Conservation (phyloP, 2,329 filamentous ascomycete genomes). For the Penicillium sp. region DNA sequence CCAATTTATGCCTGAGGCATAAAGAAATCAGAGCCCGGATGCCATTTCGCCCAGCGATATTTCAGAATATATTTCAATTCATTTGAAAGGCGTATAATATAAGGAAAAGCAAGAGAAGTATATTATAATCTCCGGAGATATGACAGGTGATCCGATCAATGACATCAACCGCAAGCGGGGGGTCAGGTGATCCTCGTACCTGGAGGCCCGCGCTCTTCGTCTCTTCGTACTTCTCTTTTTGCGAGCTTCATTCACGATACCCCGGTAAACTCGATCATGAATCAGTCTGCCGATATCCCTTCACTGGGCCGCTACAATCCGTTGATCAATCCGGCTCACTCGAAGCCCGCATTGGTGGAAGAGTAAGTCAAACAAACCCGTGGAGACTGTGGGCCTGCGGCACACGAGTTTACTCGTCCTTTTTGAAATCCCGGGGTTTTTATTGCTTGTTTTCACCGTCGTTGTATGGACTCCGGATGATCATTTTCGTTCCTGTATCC, state of each 20-base stretch:
- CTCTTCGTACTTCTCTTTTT: neutral
- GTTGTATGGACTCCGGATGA: neutral
- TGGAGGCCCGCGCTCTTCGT: neutral
- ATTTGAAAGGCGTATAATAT: too few relatives aligned
- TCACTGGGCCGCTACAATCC: slow-evolving; percentile 46
- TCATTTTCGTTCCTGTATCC: neutral
- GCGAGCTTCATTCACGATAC: neutral
- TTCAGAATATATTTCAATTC: too few relatives aligned
- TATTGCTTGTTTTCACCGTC: neutral
- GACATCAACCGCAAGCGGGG: slow-evolving; percentile 5
- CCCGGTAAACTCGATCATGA: neutral
- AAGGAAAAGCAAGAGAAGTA: neutral
- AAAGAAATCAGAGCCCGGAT: neutral
- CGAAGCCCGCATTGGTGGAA: slow-evolving; percentile 51
- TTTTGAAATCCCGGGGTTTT: neutral
- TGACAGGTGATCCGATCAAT: neutral
- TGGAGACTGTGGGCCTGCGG: neutral
- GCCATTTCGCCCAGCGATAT: neutral
- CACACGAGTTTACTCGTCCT: neutral
- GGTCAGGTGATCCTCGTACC: slow-evolving; percentile 17
- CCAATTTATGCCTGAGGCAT: too few relatives aligned
- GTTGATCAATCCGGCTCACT: slow-evolving; percentile 50
- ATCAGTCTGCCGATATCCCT: slow-evolving; percentile 15
- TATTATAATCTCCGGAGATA: neutral
- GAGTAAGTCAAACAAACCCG: slow-evolving; percentile 37